Conservation (phyloP, 2,329 filamentous ascomycete genomes). For the Aspergillus fijiensis region DNA sequence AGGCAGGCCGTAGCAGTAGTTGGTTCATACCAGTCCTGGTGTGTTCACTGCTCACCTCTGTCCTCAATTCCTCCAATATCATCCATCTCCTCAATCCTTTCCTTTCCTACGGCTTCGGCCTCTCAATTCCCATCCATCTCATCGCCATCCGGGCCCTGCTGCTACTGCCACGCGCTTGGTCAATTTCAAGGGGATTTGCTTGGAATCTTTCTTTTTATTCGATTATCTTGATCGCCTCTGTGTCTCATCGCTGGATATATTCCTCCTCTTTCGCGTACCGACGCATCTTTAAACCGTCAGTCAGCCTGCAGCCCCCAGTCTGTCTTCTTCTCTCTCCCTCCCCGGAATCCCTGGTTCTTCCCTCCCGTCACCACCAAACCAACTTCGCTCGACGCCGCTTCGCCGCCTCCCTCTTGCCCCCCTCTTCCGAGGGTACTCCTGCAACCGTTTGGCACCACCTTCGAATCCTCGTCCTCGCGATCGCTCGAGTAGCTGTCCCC, state of each 20-base stretch:
- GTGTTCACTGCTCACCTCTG: slow-evolving; percentile 13
- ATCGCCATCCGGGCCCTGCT: slow-evolving; percentile 16
- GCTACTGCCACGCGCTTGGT: slow-evolving; percentile 32
- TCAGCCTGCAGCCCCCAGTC: slow-evolving; percentile 2
- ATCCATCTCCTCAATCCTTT: slow-evolving; percentile 18
- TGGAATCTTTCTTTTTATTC: slow-evolving; percentile 10
- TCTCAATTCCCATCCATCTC: slow-evolving; percentile 23
- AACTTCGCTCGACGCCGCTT: neutral
- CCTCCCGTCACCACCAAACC: slow-evolving; percentile 3
- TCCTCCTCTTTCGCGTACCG: slow-evolving; percentile 7
- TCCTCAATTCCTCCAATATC: slow-evolving; percentile 17
- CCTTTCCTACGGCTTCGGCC: slow-evolving; percentile 18
- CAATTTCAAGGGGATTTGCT: slow-evolving; percentile 20
- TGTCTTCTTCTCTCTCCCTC: neutral
- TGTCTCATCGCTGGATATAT: slow-evolving; percentile 8
- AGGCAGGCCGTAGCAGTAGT: slow-evolving; percentile 9
- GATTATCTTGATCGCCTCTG: slow-evolving; percentile 14
- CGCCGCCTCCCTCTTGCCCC: slow-evolving; percentile 6
- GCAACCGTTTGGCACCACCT: neutral
- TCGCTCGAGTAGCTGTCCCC: slow-evolving; percentile 9
- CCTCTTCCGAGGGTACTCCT: slow-evolving; percentile 1
- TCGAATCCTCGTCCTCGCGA: slow-evolving; percentile 10
- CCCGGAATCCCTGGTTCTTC: slow-evolving; percentile 8
- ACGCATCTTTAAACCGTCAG: slow-evolving; percentile 5
- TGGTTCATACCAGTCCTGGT: slow-evolving; percentile 11